Base-by-base conservation (phyloP, 1,139 yeast species). In the Saccharomyces hybrid region DNA sequence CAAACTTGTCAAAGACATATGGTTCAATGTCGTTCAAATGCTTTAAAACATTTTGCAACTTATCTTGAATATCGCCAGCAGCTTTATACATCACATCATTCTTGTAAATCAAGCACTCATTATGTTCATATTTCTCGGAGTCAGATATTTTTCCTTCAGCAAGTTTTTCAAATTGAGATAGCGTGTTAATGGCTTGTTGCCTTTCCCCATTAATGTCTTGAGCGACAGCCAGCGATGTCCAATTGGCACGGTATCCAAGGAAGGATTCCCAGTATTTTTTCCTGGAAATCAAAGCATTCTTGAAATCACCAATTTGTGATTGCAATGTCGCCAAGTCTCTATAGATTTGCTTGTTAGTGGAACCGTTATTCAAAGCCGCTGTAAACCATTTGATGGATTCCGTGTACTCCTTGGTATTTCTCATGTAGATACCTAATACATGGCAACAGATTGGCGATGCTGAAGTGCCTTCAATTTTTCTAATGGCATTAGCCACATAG, bases 221-320 rank as follows among this genome's bases (percentile, higher is more conserved):
- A 0, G 97, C 96, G 47, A 88, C 78, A 0, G 97, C 97, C 54
- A 88, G 76, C 0, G 87, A 86, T 2, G 96, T 87, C 97, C 98
- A 95, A 65, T 89, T 86, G 61, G 95, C 93, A 61, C 97, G 80
- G 67, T 82, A 86, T 0, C 96, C 96, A 11, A 96, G 86, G 63
- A 82, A 86, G 47, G 80, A 79, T 63, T 86, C 88, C 70, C 95
- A 77, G 65, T 83, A 83, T 50, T 78, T 78, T 58, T 81, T 82
- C 64, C 98, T 80, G 2, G 93, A 79, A 20, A 73, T 78, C 6
- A 79, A 77, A 61, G 88, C 78, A 41, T 78, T 78, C 62, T 79
- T 81, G 68, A 76, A 89, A 65, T 88, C 93, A 58, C 97, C 82
- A 57, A 78, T 76, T 64, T 93, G 98, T 38, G 87, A 75, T 66